A percentile compares a stretch with the other conserved stretches of the same genome.
These are phyloP conservation scores for Pichia sp. DNA, from an alignment of 1,139 yeast genomes.

Conservation along the genomic window DNA sequence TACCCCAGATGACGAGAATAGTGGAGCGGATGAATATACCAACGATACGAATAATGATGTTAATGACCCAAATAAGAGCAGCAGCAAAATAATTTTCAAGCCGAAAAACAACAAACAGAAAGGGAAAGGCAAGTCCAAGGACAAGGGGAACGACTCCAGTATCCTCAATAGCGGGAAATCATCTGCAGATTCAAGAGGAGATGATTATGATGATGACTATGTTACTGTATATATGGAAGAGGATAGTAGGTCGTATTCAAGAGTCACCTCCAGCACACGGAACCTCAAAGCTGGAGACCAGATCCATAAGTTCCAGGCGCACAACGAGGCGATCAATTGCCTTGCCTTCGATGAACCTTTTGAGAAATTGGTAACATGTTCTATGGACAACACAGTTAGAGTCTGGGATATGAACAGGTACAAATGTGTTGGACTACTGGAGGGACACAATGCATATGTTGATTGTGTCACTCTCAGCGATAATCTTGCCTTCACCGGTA, in stretches of 20 bases:
- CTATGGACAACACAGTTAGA: slow-evolving; percentile 73
- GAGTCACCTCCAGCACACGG: slow-evolving; percentile 30
- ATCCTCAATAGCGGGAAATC: not conserved
- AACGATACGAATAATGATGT: slow-evolving; percentile 25
- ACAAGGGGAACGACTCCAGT: not conserved
- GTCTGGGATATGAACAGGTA: slow-evolving; percentile 75
- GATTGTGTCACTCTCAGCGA: slow-evolving; percentile 55
- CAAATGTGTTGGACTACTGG: slow-evolving; percentile 44
- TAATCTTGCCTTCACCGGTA: slow-evolving; percentile 53
- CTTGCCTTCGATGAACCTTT: slow-evolving; percentile 67
- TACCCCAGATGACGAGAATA: slow-evolving; percentile 16
- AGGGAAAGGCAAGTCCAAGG: not conserved
- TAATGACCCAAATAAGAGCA: slow-evolving; percentile 7
- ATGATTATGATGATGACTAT: slow-evolving; percentile 12
- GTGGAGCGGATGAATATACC: slow-evolving; percentile 1
- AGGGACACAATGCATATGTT: slow-evolving; percentile 55
- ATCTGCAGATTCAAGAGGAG: not conserved
- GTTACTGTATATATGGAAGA: slow-evolving; percentile 12
- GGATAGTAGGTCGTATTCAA: slow-evolving; percentile 11
- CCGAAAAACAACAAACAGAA: slow-evolving; percentile 1
- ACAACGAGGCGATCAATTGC: slow-evolving; percentile 47
- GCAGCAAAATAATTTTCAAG: not conserved
- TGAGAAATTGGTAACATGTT: slow-evolving; percentile 72
- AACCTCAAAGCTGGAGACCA: slow-evolving; percentile 55
- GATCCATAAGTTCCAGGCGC: slow-evolving; percentile 51